Evolutionary conservation across 202 grass and related monocot genomes (phyloP).

Genomic region (Hordeum pubiflorum): DNA sequence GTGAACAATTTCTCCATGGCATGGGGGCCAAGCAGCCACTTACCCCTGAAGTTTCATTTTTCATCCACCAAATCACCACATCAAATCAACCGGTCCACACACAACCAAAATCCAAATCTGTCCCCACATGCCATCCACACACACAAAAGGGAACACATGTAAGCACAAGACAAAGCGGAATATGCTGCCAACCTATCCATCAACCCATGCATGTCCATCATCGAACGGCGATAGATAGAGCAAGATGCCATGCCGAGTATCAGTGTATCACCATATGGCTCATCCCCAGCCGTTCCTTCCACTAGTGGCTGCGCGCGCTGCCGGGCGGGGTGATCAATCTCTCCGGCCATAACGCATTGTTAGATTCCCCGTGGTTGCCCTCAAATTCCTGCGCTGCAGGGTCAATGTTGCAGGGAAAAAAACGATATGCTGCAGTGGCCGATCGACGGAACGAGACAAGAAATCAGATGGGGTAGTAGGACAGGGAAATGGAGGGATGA

Average conservation of each 20-base stretch:
- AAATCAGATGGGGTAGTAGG: background rate
- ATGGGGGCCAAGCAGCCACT: background rate
- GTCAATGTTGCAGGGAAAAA: background rate
- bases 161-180: background rate
- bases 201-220: background rate
- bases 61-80: background rate
- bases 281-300: constrained; percentile 13
- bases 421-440: background rate
- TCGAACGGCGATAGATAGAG: background rate
- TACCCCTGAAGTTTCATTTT: background rate
- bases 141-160: background rate
- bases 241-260: background rate
- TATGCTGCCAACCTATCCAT: background rate
- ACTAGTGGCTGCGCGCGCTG: background rate
- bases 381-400: background rate
- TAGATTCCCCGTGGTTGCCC: background rate
- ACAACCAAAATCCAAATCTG: background rate
- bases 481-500: background rate
- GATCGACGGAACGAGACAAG: background rate
- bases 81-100: background rate
- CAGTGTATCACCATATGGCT: background rate
- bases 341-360: too few relatives aligned
- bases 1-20: background rate
- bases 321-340: background rate
- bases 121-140: background rate